Evolutionary conservation across 73 alveolate genomes (phyloP), one percentile per base, ranked within the genome.

Genomic region (Uronychia setigera): DNA sequence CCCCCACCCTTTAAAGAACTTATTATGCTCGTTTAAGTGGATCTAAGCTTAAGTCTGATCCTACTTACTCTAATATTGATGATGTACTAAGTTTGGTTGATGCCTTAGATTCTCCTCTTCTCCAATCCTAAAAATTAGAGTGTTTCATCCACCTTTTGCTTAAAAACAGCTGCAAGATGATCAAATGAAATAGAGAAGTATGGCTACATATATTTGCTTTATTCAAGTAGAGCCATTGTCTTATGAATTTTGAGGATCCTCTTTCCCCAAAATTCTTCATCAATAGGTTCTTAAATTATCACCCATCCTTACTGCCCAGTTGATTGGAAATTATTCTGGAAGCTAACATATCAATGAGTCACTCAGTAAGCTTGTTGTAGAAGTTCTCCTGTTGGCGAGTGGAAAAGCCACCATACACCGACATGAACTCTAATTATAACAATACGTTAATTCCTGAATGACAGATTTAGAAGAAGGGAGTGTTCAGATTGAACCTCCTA

Each of bases 401-500:
- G 33, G 88, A 79, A 32, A 86, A 86, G 25, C 92, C 92, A 29
- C 87, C 35, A 78, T 86, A 86, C 26, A 86, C 77, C 19, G 92
- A 86, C 92, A 87, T 87, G 19, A 46, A 11, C 19, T 46, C 5
- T n/a, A n/a, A n/a, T n/a, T n/a, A n/a, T n/a, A n/a, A n/a, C n/a
- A n/a, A n/a, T n/a, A n/a, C n/a, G n/a, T n/a, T n/a, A n/a, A n/a
- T n/a, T n/a, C n/a, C n/a, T n/a, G n/a, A n/a, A n/a, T n/a, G n/a
- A n/a, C n/a, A n/a, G n/a, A n/a, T n/a, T n/a, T n/a, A n/a, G n/a
- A n/a, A n/a, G n/a, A n/a, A n/a, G n/a, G n/a, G n/a, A n/a, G n/a
- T n/a, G n/a, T n/a, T n/a, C n/a, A n/a, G n/a, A n/a, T n/a, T n/a
- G n/a, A n/a, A n/a, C n/a, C n/a, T n/a, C n/a, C n/a, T n/a, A n/a